Conservation (phyloP, 129 eudicot species). For the Flaveria sonorensis region DNA sequence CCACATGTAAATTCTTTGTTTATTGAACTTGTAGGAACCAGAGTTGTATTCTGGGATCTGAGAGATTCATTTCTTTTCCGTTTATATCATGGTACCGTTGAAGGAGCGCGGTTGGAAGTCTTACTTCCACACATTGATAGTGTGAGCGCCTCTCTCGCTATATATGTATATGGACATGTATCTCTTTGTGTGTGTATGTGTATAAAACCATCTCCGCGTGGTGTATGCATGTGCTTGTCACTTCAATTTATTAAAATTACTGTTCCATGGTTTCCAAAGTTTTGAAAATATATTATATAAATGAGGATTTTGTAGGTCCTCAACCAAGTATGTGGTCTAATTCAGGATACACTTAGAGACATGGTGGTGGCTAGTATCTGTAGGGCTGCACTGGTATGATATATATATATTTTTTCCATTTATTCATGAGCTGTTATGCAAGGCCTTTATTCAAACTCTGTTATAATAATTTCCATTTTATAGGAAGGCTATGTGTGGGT, state of each 20-base stretch:
- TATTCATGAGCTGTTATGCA: neutral
- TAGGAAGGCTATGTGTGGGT: conserved; percentile 95
- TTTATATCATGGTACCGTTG: conserved; percentile 83
- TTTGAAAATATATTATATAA: conserved; percentile 6
- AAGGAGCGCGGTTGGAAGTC: conserved; percentile 67
- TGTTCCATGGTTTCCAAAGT: neutral
- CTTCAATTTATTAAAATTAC: neutral
- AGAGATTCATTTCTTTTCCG: conserved; percentile 64
- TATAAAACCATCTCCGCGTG: conserved; percentile 14
- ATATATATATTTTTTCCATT: neutral
- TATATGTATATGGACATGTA: neutral
- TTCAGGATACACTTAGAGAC: conserved; percentile 77
- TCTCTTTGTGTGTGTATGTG: neutral
- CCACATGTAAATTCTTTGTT: neutral
- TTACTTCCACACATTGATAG: conserved; percentile 75
- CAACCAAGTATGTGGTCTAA: conserved; percentile 59
- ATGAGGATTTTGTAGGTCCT: conserved; percentile 55
- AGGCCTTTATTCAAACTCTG: conserved; percentile 21
- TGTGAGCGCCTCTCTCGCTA: conserved; percentile 41
- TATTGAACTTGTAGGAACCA: conserved; percentile 59
- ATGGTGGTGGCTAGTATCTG: conserved; percentile 82
- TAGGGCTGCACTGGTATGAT: conserved; percentile 73
- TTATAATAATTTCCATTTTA: conserved; percentile 19
- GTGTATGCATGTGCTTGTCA: neutral
- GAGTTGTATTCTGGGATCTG: conserved; percentile 85